Base-by-base conservation (phyloP, 805 yeast genomes). In the Candida glaebosa region DNA sequence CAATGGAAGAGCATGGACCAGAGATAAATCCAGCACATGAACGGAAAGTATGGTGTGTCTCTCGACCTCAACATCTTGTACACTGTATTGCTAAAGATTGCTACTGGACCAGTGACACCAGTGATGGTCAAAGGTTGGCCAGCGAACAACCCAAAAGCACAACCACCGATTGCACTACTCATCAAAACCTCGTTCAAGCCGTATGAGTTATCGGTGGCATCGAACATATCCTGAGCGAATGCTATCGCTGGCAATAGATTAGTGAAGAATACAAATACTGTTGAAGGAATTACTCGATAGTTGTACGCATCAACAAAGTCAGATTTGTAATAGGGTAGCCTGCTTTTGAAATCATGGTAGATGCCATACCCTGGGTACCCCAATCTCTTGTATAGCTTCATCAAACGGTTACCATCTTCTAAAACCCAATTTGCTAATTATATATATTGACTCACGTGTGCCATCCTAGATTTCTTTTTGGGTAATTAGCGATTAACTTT, bases 221-320 rank as follows among this genome's bases (percentile, higher is more conserved):
- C 96, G 61, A 89, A 90, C 96, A 91, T 85, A 58, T 91, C 98
- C 56, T 88, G 96, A 0, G 97, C 95, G 71, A 91, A 91, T 0
- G 98, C 96, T 32, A 91, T 75, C 0, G 97, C 97, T 2, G 98
- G 98, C 30, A 91, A 69, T 34, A 91, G 58, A 58, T 93, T 91
- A 33, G 96, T 89, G 71, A 93, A 89, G 61, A 84, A 91, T 10
- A 93, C 84, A 58, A 78, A 88, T 1, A 85, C 65, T 0, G 88
- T 81, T 0, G 96, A 71, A 0, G 99, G 99, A 1, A 91, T 69
- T 10, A 90, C 95, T 53, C 99, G 64, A 58, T 93, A 93, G 56
- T 87, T 82, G 62, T 75, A 71, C 0, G 91, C 91, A 65, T 91
- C 98, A 12, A 54, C 74, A 79, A 91, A 83, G 58, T 91, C 98